A percentile compares a stretch with the other conserved stretches of the same genome.
These are phyloP conservation scores for Naganishia cerealis DNA, from an alignment of 1,284 basidiomycete species.

Conservation along the genomic window DNA sequence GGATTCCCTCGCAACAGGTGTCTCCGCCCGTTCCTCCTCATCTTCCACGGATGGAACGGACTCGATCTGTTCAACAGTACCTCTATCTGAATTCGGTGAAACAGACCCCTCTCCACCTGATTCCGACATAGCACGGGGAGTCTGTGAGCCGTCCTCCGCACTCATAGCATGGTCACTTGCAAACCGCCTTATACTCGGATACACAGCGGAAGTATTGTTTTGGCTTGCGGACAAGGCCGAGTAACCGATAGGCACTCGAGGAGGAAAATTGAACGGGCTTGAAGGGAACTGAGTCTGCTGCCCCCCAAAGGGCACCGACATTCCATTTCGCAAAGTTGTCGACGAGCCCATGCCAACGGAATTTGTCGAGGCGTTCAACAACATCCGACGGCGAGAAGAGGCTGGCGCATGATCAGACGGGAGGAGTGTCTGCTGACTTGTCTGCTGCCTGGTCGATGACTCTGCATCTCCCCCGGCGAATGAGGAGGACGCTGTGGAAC, in stretches of 20 bases:
- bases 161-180: background rate
- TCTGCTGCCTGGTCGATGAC: background rate
- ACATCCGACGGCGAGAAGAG: conserved; percentile 13
- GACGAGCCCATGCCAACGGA: background rate
- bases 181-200: background rate
- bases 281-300: conserved; percentile 29
- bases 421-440: background rate
- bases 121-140: background rate
- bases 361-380: conserved; percentile 10
- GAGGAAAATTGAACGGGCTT: conserved; percentile 26
- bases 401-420: conserved; percentile 8
- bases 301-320: conserved; percentile 17
- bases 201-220: background rate
- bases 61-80: background rate
- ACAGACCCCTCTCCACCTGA: conserved; percentile 4
- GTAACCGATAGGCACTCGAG: conserved; percentile 19
- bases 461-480: background rate
- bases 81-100: background rate
- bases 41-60: background rate
- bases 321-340: conserved; percentile 1
- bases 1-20: conserved; percentile 8
- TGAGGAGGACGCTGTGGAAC: conserved; percentile 6
- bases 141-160: conserved; percentile 10
- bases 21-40: conserved; percentile 8
- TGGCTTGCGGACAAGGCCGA: conserved; percentile 12